Conservation (phyloP, 2,329 filamentous ascomycete genomes). For the Fusarium illudens region DNA sequence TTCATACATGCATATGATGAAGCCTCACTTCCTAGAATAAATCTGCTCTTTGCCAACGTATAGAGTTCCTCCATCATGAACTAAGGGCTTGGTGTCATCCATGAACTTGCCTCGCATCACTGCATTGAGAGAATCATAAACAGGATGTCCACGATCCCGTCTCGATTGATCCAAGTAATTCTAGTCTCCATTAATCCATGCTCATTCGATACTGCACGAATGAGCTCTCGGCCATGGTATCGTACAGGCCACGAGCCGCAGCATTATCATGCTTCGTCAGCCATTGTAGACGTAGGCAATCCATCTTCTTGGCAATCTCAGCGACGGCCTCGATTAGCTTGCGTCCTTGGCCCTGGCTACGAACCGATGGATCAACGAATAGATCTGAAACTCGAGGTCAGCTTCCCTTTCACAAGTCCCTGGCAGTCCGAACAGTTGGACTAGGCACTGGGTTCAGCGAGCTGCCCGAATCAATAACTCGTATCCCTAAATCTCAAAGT, state of each 20-base stretch:
- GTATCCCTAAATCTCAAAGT: background rate
- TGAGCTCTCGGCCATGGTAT: constrained; percentile 20
- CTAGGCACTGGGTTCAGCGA: background rate
- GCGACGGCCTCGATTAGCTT: constrained; percentile 23
- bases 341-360: constrained; percentile 15
- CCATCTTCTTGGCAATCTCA: constrained; percentile 16
- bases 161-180: background rate
- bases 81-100: too few species aligned
- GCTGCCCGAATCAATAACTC: background rate
- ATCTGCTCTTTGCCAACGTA: too few species aligned
- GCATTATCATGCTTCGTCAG: constrained; percentile 29
- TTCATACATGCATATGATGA: too few species aligned
- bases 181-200: background rate
- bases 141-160: too few species aligned
- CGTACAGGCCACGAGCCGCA: constrained; percentile 16
- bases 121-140: too few species aligned
- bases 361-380: constrained; percentile 4
- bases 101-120: too few species aligned
- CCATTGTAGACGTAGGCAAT: constrained; percentile 26
- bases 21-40: too few species aligned
- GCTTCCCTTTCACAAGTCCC: background rate
- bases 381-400: constrained; percentile 10
- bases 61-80: too few species aligned
- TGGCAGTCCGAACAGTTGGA: background rate
- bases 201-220: constrained; percentile 30